These are phyloP conservation scores for Trichoderma parareesei DNA, from an alignment of 495 filamentous ascomycete genomes.

Conservation along the genomic window DNA sequence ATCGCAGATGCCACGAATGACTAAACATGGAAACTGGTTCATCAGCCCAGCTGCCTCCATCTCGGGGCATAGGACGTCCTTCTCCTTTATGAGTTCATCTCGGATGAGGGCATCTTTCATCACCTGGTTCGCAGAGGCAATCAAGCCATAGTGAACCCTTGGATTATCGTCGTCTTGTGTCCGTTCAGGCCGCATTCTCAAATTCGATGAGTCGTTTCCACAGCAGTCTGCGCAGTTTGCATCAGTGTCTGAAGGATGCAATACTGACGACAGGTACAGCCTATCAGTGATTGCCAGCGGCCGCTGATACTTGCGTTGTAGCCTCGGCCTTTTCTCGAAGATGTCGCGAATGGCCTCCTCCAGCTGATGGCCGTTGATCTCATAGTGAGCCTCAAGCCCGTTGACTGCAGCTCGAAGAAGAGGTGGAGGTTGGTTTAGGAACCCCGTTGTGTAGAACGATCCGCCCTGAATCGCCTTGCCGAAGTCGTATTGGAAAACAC, in stretches of 20 bases:
- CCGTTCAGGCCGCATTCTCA: neutral
- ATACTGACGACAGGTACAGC: neutral
- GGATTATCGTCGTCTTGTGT: neutral
- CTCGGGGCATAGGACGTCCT: conserved; percentile 1
- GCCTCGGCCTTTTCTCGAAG: conserved; percentile 16
- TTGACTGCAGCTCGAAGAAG: conserved; percentile 18
- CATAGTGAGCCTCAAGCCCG: conserved; percentile 15
- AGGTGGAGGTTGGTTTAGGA: conserved; percentile 28
- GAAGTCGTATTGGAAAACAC: conserved; percentile 28
- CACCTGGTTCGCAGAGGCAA: conserved; percentile 6
- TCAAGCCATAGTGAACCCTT: neutral
- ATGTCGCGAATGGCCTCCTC: conserved; percentile 17
- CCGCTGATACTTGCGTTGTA: conserved; percentile 21
- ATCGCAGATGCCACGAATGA: conserved; percentile 9
- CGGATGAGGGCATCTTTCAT: conserved; percentile 7
- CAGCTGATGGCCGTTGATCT: conserved; percentile 18
- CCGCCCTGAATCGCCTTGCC: conserved; percentile 22
- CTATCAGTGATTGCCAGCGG: conserved; percentile 13
- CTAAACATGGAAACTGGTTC: conserved; percentile 5
- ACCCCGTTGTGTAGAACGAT: conserved; percentile 21
- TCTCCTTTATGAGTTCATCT: conserved; percentile 8
- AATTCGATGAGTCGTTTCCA: neutral
- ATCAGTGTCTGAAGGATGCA: neutral
- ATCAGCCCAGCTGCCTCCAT: conserved; percentile 2
- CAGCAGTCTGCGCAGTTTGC: neutral